These are phyloP conservation scores for Penicillium sp. DNA, from an alignment of 2,329 filamentous ascomycete genomes.

Conservation along the genomic window DNA sequence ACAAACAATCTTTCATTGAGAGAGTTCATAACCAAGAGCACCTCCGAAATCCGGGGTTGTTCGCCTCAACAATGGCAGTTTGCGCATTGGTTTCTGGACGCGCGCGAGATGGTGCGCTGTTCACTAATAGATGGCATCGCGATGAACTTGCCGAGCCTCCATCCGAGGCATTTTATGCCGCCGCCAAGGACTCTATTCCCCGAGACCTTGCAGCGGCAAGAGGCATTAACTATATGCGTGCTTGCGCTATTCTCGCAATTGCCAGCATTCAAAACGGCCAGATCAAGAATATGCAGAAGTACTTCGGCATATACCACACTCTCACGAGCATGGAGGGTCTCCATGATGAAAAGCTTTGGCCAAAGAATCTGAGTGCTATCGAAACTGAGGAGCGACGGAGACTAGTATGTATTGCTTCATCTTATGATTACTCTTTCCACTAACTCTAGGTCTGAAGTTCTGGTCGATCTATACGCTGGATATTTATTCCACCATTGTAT, in stretches of 20 bases:
- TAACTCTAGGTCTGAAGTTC: constrained; percentile 36
- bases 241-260: constrained; percentile 51
- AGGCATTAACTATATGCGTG: constrained; percentile 42
- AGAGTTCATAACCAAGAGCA: constrained; percentile 47
- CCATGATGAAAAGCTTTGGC: constrained; percentile 57
- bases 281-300: constrained; percentile 50
- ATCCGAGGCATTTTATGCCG: constrained; percentile 47
- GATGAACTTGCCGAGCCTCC: constrained; percentile 32
- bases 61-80: constrained; percentile 52
- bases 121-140: constrained; percentile 35
- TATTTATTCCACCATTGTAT: constrained; percentile 54
- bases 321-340: constrained; percentile 49
- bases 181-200: constrained; percentile 42
- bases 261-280: constrained; percentile 53
- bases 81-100: constrained; percentile 52
- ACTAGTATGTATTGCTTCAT: constrained; percentile 37
- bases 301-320: constrained; percentile 52
- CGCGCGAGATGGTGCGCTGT: constrained; percentile 51
- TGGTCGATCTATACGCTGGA: constrained; percentile 61
- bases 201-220: constrained; percentile 35
- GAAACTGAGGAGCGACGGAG: constrained; percentile 51
- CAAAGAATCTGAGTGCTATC: constrained; percentile 43
- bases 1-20: constrained; percentile 45
- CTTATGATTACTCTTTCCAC: not conserved
- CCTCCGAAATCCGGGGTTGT: constrained; percentile 44